Evolutionary conservation across 495 filamentous ascomycete genomes (phyloP), one percentile per base, ranked within the genome.

Genomic region (Xylona heveae): DNA sequence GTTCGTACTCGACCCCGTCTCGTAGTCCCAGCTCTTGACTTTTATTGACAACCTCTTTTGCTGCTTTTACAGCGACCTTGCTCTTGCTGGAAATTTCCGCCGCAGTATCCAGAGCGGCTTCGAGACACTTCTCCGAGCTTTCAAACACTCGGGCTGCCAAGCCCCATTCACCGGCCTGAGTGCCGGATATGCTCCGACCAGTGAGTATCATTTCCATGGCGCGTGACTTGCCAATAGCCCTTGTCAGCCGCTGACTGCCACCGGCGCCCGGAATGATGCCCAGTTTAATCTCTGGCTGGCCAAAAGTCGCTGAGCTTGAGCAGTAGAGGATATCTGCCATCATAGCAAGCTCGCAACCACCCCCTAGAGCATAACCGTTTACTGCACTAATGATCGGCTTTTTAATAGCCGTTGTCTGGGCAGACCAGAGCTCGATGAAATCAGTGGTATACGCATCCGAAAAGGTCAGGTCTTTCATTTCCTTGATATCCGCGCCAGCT

Each of bases 11-110:
- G 1, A 97, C 73, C 0, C 88, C 88, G 44, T 94, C 90, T 42
- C 74, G 61, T 38, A 97, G 53, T 8, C 69, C 57, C 39, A 85
- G 47, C 42, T 95, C 85, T 60, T 92, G 80, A 44, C 79, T 85
- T 71, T 93, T 92, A 44, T 93, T 93, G 17, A 97, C 83, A 12
- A 83, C 90, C 64, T 95, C 88, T 66, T 97, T 97, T 5, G 71
- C 78, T n/a, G 79, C 88, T 60, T 75, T 68, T 16, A 90, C 71
- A 0, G 82, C 76, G 22, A 95, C 69, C 42, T 57, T 64, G 19
- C 73, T 77, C 48, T 80, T 77, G 0, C 72, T 58, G 0, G 90
- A 81, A 55, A 97, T 94, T 31, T 63, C 78, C 67, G 77, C 81
- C 10, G 88, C 88, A 14, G 81, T 88, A 46, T 68, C 64, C 25